phyloP scores from a whole-genome alignment of 495 filamentous ascomycete genomes.

The Xeromyces bisporus region DNA sequence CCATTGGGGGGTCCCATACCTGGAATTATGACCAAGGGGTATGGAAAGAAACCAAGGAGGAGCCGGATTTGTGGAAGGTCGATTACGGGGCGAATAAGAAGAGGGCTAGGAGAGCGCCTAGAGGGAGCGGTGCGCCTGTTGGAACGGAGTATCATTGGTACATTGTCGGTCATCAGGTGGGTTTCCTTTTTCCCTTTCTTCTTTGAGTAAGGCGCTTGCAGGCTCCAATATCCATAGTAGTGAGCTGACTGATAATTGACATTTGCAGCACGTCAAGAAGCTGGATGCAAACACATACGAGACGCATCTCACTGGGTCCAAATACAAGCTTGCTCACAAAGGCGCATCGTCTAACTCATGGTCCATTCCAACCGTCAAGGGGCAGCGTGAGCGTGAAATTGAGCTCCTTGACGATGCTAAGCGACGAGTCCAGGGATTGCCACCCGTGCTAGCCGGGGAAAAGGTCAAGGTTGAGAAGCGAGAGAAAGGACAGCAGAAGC shows the following conservation, averaged over 20 bases:
- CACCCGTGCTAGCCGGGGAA: slow-evolving; percentile 16
- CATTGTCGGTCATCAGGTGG: slow-evolving; percentile 22
- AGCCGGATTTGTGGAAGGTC: slow-evolving; percentile 19
- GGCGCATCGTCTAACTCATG: slow-evolving; percentile 12
- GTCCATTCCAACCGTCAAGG: slow-evolving; percentile 19
- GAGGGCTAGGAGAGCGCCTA: slow-evolving; percentile 13
- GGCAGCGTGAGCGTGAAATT: slow-evolving; percentile 18
- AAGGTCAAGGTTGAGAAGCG: slow-evolving; percentile 13
- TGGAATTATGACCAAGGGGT: slow-evolving; percentile 17
- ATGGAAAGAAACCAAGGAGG: slow-evolving; percentile 20
- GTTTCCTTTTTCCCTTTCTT: no score
- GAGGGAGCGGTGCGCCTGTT: slow-evolving; percentile 17
- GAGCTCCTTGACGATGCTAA: slow-evolving; percentile 18
- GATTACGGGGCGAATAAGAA: slow-evolving; percentile 17
- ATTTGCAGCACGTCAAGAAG: slow-evolving; percentile 16
- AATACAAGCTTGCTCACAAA: slow-evolving; percentile 22
- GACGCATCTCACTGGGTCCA: slow-evolving; percentile 18
- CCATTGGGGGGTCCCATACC: slow-evolving; percentile 17
- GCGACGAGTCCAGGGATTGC: slow-evolving; percentile 13
- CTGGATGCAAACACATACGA: slow-evolving; percentile 22
- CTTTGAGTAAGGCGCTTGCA: not conserved
- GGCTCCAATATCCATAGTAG: not conserved
- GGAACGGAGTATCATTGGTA: slow-evolving; percentile 24
- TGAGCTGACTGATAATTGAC: not conserved
- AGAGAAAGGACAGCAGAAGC: slow-evolving; percentile 18